Conservation (phyloP, 2,329 filamentous ascomycete species). For the Geoglossum cookeanum region DNA sequence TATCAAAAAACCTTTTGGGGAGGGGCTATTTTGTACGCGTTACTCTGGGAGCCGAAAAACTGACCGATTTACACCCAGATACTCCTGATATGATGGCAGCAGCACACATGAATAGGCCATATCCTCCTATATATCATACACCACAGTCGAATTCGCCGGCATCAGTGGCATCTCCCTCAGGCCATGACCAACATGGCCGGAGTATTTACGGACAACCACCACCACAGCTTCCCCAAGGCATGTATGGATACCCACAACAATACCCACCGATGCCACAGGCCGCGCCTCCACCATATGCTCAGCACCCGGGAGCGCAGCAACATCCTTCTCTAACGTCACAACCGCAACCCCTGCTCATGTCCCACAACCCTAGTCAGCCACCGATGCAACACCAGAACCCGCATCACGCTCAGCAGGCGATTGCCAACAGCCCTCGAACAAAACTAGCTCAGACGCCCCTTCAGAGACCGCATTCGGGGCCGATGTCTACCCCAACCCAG, state of each 20-base stretch:
- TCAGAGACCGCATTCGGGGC: conserved; percentile 17
- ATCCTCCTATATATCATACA: conserved; percentile 87
- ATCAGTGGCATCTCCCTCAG: conserved; percentile 74
- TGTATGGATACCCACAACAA: conserved; percentile 53
- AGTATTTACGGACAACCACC: conserved; percentile 67
- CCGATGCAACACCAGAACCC: conserved; percentile 22
- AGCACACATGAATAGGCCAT: conserved; percentile 47
- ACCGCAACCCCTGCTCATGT: conserved; percentile 32
- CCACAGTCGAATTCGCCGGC: conserved; percentile 90
- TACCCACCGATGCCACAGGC: conserved; percentile 33
- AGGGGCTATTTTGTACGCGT: neutral
- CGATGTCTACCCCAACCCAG: neutral
- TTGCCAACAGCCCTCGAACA: conserved; percentile 39
- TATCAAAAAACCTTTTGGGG: too few species aligned
- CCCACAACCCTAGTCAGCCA: conserved; percentile 27
- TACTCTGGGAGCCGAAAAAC: conserved; percentile 21
- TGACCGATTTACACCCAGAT: conserved; percentile 47
- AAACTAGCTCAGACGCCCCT: conserved; percentile 26
- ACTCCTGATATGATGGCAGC: conserved; percentile 51
- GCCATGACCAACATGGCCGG: conserved; percentile 70
- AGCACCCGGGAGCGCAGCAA: conserved; percentile 32
- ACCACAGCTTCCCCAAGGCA: conserved; percentile 61
- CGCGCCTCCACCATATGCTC: conserved; percentile 36
- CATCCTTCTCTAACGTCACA: conserved; percentile 36
- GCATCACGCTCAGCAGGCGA: conserved; percentile 32